phyloP scores from a whole-genome alignment of 208 protist genomes.

The Trichomonas tenax region DNA sequence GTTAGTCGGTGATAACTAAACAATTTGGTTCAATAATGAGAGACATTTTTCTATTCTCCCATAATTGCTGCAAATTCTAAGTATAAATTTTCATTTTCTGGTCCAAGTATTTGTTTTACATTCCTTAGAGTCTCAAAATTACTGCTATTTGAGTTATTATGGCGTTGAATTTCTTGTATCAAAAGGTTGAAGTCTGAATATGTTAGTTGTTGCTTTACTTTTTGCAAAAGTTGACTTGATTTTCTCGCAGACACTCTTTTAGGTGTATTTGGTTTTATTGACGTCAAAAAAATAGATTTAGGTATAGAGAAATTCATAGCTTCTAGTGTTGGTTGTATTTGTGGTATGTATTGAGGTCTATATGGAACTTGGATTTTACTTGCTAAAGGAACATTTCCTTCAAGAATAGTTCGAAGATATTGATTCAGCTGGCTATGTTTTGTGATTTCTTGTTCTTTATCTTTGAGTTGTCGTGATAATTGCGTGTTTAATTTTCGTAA shows the following conservation, averaged over 20 bases:
- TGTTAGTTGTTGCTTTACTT: not conserved
- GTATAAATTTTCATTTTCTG: not conserved
- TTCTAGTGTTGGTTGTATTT: not conserved
- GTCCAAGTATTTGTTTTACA: not conserved
- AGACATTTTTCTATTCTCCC: not conserved
- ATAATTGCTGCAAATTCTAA: not conserved
- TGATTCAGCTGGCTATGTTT: not conserved
- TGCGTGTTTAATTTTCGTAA: not conserved
- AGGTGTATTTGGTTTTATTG: not conserved
- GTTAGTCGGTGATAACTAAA: no score
- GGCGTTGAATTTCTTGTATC: not conserved
- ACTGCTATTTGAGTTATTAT: not conserved
- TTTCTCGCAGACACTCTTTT: not conserved
- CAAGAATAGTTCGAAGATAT: not conserved
- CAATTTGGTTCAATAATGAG: no score
- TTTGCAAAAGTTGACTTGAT: not conserved
- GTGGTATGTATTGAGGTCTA: not conserved
- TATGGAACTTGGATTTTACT: not conserved
- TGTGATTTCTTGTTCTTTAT: not conserved
- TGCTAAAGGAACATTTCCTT: not conserved
- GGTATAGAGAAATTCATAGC: not conserved
- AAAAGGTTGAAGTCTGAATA: not conserved
- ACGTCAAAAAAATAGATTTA: not conserved
- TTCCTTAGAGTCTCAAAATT: not conserved
- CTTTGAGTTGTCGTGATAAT: not conserved